Conservation (phyloP, 495 filamentous ascomycete genomes). For the Parathielavia appendiculata region DNA sequence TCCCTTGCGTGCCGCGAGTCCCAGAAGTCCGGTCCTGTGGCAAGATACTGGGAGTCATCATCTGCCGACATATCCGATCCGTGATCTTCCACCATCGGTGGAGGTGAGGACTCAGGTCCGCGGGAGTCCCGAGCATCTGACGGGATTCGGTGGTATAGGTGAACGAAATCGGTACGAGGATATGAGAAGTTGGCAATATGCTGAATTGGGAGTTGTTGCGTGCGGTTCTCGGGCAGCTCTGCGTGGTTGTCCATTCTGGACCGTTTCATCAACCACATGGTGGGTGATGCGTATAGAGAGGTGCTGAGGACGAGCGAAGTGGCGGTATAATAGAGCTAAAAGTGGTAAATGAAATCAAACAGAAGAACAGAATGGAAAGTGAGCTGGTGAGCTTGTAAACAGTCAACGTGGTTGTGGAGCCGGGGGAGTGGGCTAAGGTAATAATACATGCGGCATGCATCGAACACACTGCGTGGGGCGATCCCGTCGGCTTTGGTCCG, state of each 20-base stretch:
- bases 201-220: slow-evolving; percentile 7
- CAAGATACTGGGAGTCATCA: slow-evolving; percentile 27
- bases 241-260: slow-evolving; percentile 14
- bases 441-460: slow-evolving; percentile 2
- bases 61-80: slow-evolving; percentile 29
- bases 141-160: slow-evolving; percentile 1
- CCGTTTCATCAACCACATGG: slow-evolving; percentile 6
- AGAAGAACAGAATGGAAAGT: not conserved
- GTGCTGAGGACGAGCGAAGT: not conserved
- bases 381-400: not conserved
- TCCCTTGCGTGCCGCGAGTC: slow-evolving; percentile 20
- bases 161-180: slow-evolving; percentile 11
- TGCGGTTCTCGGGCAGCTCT: not conserved
- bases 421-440: not conserved
- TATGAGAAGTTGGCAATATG: slow-evolving; percentile 22
- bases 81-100: slow-evolving; percentile 30
- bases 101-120: slow-evolving; percentile 25
- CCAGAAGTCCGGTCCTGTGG: slow-evolving; percentile 22
- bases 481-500: not conserved
- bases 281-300: not conserved
- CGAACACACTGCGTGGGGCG: not conserved
- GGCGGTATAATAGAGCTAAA: not conserved
- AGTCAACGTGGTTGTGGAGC: slow-evolving; percentile 2
- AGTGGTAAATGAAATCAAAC: not conserved
- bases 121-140: slow-evolving; percentile 20